Evolutionary conservation across 2,329 filamentous ascomycete genomes (phyloP), one percentile per base, ranked within the genome.

Genomic region (Raffaelea ambrosiae): DNA sequence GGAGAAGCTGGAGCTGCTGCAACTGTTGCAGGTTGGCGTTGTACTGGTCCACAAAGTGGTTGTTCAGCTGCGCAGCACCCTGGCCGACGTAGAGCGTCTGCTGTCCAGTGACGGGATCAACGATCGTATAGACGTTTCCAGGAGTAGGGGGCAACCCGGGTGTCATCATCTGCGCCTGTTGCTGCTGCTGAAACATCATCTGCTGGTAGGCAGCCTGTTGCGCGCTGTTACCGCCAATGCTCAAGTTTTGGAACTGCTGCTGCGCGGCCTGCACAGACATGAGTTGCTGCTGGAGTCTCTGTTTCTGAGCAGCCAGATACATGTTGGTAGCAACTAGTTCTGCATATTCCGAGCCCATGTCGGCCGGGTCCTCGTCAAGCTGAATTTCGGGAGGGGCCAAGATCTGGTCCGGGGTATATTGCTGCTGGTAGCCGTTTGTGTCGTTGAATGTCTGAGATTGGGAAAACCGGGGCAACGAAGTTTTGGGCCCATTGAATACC

Each of bases 281-380:
- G 55, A 97, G 77, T 69, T 97, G 89, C 69, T 96, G 90, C 68
- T 97, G 90, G 46, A 97, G 80, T 54, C 87, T 85, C 69, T 95
- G 89, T 68, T 97, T 91, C 68, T 95, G 90, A 62, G 95, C 88
- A 38, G 89, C 88, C 44, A 98, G 77, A 61, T 94, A 95, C 63
- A 93, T 71, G 65, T 96, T 95, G 59, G 89, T 94, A 49, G 88
- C 86, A 60, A 96, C 79, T 54, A 97, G 74, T 66, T 95, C 88
- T 46, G 89, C 87, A 56, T 95, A 93, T 52, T 80, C 84, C 46
- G 90, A 88, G 59, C 97, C 93, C 70, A 95, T 86, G 57, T 83
- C 76, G 52, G 86, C 78, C 57, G 84, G 80, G 42, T 75, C 74
- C 58, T 82, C 76, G 54, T 83, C 77, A 46, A 93, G 76, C 59